Evolutionary conservation across 2,329 filamentous ascomycete genomes (phyloP), one percentile per base, ranked within the genome.

Genomic region (Dactylonectria estremocensis): DNA sequence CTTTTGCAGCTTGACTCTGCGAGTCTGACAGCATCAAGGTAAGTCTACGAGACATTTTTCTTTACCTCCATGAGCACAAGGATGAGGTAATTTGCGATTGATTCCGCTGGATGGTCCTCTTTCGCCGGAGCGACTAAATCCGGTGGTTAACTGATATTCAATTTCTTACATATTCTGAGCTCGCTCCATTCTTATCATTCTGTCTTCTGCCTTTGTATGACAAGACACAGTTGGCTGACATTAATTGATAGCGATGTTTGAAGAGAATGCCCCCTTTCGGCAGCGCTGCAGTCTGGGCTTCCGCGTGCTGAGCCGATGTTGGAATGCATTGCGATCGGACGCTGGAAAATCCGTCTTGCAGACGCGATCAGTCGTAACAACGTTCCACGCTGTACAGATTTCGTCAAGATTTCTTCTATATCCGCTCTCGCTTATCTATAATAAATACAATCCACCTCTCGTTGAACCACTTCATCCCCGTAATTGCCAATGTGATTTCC

Each of bases 51-150:
- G 48, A 33, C 5, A 60, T 52, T 61, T 28, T 45, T 69, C 35
- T 60, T 63, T 54, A 64, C 61, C 5, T 50, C 49, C 52, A 13
- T 33, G 49, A 65, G 43, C 64, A 69, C 67, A 76, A 92, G 93
- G 95, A 97, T 97, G 95, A 92, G 87, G 93, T 81, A 97, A 97
- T 98, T 98, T 98, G 95, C 95, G 95, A 95, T 95, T 97, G 95
- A 98, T 92, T 89, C 87, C 85, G 82, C 83, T 83, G 86, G 90
- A 90, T 95, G 94, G 94, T 88, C 85, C 93, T 90, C 94, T 92
- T 81, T 84, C 92, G 95, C 95, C 95, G 90, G 95, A 90, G 93
- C 88, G 86, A 92, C 91, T 88, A 92, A 91, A 95, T 91, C 92
- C 87, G 84, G 80, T 84, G 85, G 88, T 85, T 80, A 89, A 82